phyloP scores from a whole-genome alignment of 78 protist genomes.

The Dictyostelium capitatum region DNA sequence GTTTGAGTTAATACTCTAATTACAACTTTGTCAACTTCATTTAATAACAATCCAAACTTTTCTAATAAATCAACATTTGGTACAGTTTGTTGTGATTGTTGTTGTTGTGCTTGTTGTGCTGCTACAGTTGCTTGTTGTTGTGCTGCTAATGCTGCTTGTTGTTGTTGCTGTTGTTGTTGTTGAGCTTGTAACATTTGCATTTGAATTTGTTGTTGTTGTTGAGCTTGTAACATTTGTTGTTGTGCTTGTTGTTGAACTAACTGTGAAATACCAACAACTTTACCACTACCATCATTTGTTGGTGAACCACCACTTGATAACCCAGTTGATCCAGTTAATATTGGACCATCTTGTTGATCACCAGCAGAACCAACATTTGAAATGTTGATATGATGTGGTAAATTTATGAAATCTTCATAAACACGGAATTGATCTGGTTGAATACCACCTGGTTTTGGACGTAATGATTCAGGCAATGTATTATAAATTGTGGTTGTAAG shows the following conservation, averaged over 20 bases:
- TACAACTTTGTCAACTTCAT: slow-evolving; percentile 60
- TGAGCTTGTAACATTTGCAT: slow-evolving; percentile 25
- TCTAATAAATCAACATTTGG: slow-evolving; percentile 44
- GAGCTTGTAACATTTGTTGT: slow-evolving; percentile 2
- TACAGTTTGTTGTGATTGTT: not conserved
- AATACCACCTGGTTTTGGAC: slow-evolving; percentile 91
- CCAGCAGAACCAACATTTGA: not conserved
- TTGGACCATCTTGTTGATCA: not conserved
- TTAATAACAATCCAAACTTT: slow-evolving; percentile 27
- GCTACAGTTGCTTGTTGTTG: not conserved
- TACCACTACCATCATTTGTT: not conserved
- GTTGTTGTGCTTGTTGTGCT: slow-evolving; percentile 11
- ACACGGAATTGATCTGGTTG: slow-evolving; percentile 87
- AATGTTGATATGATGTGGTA: slow-evolving; percentile 67
- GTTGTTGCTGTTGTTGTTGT: slow-evolving; percentile 15
- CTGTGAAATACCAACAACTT: not conserved
- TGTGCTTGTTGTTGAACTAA: not conserved
- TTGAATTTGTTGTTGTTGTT: slow-evolving; percentile 16
- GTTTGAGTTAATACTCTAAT: not conserved
- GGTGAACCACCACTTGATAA: not conserved
- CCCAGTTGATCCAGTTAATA: not conserved
- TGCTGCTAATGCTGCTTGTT: not conserved
- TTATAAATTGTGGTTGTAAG: slow-evolving; percentile 46
- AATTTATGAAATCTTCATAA: slow-evolving; percentile 92
- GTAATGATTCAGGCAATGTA: slow-evolving; percentile 91